Conservation (phyloP, 1,284 basidiomycete genomes). For the Cryptococcus sp. region DNA sequence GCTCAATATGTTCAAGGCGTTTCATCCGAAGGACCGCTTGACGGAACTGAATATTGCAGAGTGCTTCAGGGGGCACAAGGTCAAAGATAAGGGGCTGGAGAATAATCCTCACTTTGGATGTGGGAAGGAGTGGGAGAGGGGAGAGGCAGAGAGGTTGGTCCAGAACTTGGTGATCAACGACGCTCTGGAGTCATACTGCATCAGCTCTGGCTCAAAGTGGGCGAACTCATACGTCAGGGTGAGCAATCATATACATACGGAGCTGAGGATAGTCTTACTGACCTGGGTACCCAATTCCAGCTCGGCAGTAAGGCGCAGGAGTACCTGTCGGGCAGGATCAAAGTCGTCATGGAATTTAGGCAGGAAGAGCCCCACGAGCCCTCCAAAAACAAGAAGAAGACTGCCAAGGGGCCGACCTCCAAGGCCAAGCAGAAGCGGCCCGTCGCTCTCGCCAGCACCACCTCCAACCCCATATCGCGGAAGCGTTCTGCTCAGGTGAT, state of each 20-base stretch:
- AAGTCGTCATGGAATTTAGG: conserved; percentile 36
- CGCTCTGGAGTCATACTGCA: conserved; percentile 36
- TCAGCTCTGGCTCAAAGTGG: conserved; percentile 43
- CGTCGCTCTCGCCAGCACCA: neutral
- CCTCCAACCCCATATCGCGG: conserved; percentile 26
- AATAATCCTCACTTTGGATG: conserved; percentile 35
- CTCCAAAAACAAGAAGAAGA: conserved; percentile 9
- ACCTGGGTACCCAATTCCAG: conserved; percentile 19
- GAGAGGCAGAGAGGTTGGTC: conserved; percentile 45
- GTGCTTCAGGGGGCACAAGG: conserved; percentile 42
- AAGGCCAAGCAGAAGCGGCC: neutral
- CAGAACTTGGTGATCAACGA: conserved; percentile 44
- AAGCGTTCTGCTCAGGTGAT: conserved; percentile 35
- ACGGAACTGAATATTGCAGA: conserved; percentile 26
- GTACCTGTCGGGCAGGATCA: conserved; percentile 28
- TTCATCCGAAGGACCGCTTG: neutral
- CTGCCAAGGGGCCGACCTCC: conserved; percentile 1
- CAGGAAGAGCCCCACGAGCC: conserved; percentile 20
- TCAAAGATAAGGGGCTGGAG: conserved; percentile 31
- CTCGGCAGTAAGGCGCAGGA: conserved; percentile 26
- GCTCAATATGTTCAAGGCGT: conserved; percentile 19
- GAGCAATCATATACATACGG: conserved; percentile 11
- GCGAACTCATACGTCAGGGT: conserved; percentile 47
- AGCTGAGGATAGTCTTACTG: too few relatives aligned
- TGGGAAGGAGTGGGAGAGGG: conserved; percentile 38